Percentiles rank a stretch among this genome's conserved stretches.
These are phyloP conservation scores for Phyllosticta citriasiana DNA, from an alignment of 2,329 filamentous ascomycete genomes.

Conservation along the genomic window DNA sequence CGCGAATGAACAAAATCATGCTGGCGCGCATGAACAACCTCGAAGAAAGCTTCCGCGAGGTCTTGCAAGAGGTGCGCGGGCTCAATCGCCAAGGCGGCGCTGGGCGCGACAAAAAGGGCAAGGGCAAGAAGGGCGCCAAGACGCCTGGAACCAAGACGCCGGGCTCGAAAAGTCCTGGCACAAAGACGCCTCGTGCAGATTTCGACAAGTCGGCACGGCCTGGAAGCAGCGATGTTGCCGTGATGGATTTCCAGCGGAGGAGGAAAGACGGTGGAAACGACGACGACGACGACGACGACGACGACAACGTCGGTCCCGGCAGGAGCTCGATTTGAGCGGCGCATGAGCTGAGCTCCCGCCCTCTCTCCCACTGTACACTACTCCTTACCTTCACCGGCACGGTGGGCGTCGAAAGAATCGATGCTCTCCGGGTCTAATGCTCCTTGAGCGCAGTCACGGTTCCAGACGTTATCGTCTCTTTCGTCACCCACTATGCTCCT, in stretches of 20 bases:
- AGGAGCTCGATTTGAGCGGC: not conserved
- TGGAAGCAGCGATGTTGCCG: not conserved
- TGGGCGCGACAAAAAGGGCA: not conserved
- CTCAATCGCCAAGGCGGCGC: constrained; percentile 27
- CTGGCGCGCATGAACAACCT: constrained; percentile 85
- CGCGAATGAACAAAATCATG: constrained; percentile 57
- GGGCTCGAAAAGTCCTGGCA: not conserved
- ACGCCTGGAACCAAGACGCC: not conserved
- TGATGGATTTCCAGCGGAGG: not conserved
- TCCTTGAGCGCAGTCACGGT: too few species aligned
- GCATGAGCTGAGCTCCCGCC: not conserved
- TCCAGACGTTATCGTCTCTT: too few species aligned
- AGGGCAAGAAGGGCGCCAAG: not conserved
- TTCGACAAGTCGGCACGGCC: not conserved
- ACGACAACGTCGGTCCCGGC: not conserved
- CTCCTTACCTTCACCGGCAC: not conserved
- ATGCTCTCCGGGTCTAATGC: not conserved
- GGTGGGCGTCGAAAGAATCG: not conserved
- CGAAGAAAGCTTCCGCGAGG: constrained; percentile 80
- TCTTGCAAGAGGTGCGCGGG: constrained; percentile 70
- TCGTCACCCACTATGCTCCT: not conserved
- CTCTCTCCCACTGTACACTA: not conserved
- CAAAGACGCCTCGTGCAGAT: not conserved
- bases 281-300: not conserved
- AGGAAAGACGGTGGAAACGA: not conserved